phyloP scores from a whole-genome alignment of 345 rosid genomes.

The Carallia brachiata region DNA sequence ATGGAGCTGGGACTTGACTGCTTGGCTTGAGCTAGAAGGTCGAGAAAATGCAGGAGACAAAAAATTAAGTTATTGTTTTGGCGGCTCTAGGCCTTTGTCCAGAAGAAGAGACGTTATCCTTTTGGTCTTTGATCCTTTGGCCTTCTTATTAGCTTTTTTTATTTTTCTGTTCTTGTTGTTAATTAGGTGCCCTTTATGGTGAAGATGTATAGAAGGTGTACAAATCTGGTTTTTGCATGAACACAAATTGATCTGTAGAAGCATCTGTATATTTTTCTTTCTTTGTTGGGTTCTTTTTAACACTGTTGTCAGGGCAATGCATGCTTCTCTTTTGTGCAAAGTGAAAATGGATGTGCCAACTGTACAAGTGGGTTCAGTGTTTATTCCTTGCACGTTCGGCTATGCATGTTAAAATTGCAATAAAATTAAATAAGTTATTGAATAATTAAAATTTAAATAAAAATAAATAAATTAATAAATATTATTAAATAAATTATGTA shows the following conservation, averaged over 20 bases:
- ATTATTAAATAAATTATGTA: no score
- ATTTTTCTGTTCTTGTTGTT: background rate
- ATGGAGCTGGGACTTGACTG: slow-evolving; percentile 58
- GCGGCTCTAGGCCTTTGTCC: slow-evolving; percentile 19
- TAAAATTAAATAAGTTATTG: no score
- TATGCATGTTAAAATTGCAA: no score
- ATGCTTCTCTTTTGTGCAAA: no score
- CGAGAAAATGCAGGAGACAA: no score
- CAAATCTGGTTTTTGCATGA: slow-evolving; percentile 17
- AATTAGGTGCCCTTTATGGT: slow-evolving; percentile 11
- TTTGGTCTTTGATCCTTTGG: background rate
- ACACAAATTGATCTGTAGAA: slow-evolving; percentile 11
- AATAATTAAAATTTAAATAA: no score
- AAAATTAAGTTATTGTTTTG: slow-evolving; percentile 17
- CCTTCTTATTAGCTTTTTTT: background rate
- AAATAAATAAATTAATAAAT: no score
- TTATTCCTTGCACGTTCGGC: no score
- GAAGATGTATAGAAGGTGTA: slow-evolving; percentile 17
- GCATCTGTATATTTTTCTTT: background rate
- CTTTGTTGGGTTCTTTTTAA: no score
- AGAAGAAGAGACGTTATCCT: slow-evolving; percentile 9
- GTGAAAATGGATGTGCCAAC: no score
- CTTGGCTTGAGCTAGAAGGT: background rate
- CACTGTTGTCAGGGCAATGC: no score
- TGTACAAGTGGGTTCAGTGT: no score